These are phyloP conservation scores for Spizellomyces sp. DNA, from an alignment of 192 early-diverging fungal genomes.

Conservation along the genomic window DNA sequence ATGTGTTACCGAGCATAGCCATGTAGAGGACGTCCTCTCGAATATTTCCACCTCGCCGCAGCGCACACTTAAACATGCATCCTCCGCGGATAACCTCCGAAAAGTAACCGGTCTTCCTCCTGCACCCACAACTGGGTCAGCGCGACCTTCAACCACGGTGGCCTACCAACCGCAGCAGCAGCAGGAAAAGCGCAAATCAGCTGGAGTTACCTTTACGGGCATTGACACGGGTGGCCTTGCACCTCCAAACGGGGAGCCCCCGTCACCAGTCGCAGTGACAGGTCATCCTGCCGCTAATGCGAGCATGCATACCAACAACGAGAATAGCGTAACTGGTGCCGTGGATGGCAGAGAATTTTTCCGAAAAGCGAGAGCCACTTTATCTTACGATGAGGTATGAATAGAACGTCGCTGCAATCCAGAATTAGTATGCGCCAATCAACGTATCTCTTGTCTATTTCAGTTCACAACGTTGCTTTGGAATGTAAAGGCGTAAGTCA, in stretches of 20 bases:
- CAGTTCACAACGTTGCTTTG: slow-evolving; percentile 30
- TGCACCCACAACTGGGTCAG: too few relatives aligned
- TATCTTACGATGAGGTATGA: slow-evolving; percentile 39
- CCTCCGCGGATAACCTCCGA: too few relatives aligned
- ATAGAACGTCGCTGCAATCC: background rate
- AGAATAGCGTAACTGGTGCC: background rate
- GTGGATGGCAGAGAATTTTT: slow-evolving; percentile 39
- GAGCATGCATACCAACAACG: background rate
- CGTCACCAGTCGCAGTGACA: slow-evolving; percentile 1
- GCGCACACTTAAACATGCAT: too few relatives aligned
- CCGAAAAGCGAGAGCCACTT: slow-evolving; percentile 11
- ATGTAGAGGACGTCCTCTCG: too few relatives aligned
- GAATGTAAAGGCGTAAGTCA: slow-evolving; percentile 35
- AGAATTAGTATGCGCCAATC: background rate
- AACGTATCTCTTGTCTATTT: background rate
- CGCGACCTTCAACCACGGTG: too few relatives aligned
- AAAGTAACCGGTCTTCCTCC: too few relatives aligned
- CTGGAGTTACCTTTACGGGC: background rate
- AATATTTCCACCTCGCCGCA: too few relatives aligned
- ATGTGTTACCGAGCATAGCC: too few relatives aligned
- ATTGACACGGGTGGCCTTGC: background rate
- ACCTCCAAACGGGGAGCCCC: background rate
- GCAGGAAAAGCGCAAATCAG: background rate
- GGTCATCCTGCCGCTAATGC: background rate
- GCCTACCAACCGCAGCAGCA: background rate